phyloP scores from a whole-genome alignment of 2,329 filamentous ascomycete species.

The Fonsecaea multimorphosa region DNA sequence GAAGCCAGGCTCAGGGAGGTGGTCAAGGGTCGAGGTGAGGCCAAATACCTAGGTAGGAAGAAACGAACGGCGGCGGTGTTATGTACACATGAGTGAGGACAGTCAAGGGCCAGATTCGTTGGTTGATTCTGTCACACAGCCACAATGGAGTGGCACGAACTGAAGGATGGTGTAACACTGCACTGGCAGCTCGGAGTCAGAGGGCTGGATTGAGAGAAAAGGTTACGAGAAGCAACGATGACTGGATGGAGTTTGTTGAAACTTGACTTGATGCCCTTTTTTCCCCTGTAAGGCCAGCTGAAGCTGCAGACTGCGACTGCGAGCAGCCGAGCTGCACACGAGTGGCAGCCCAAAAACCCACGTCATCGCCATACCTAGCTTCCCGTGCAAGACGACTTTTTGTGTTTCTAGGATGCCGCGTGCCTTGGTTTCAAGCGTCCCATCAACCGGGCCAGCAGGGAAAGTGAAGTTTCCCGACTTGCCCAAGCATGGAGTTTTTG shows the following conservation, averaged over 20 bases:
- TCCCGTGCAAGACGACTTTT: not conserved
- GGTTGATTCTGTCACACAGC: not conserved
- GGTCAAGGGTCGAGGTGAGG: not conserved
- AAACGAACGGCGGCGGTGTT: not conserved
- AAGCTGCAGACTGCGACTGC: not conserved
- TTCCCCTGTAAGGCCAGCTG: not conserved
- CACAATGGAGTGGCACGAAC: not conserved
- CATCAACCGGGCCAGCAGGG: not conserved
- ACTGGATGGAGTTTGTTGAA: not conserved
- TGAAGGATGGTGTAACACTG: not conserved
- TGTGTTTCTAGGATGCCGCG: not conserved
- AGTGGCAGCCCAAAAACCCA: not conserved
- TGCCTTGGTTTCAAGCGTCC: not conserved
- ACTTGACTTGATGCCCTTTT: not conserved
- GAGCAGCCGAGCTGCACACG: not conserved
- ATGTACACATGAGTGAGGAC: constrained; percentile 7
- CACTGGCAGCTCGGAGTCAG: not conserved
- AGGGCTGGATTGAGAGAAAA: not conserved
- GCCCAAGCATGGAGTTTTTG: not conserved
- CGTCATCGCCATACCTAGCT: constrained; percentile 1
- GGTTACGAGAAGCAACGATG: not conserved
- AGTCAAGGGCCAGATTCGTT: constrained; percentile 4
- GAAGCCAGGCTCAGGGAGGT: not conserved
- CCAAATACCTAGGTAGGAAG: not conserved
- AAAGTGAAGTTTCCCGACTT: not conserved